phyloP scores from a whole-genome alignment of 371 early-diverging fungal species.

The Mortierella sp. region DNA sequence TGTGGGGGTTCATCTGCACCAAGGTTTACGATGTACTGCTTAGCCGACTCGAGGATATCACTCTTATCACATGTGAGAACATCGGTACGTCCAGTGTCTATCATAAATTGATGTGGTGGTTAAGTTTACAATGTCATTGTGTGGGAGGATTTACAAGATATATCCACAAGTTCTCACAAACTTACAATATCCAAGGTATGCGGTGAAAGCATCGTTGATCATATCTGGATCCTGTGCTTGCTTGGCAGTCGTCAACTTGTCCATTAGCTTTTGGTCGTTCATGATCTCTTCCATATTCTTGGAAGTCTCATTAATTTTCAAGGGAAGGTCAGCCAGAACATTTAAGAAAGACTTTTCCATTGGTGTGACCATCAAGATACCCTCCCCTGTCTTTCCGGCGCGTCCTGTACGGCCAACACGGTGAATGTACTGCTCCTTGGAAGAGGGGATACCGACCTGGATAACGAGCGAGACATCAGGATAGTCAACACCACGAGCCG shows the following conservation, averaged over 20 bases:
- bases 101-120: not conserved
- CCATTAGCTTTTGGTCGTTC: conserved; percentile 36
- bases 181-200: conserved; percentile 79
- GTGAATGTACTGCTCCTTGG: conserved; percentile 96
- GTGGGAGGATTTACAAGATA: not conserved
- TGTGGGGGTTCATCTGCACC: conserved; percentile 65
- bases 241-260: conserved; percentile 29
- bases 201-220: conserved; percentile 69
- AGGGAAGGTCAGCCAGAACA: conserved; percentile 64
- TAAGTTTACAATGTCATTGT: no score
- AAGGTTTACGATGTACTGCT: conserved; percentile 58
- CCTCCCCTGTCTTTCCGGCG: conserved; percentile 94
- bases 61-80: conserved; percentile 59
- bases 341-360: conserved; percentile 84
- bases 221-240: conserved; percentile 57
- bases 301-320: conserved; percentile 58
- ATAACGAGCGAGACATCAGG: conserved; percentile 95
- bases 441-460: conserved; percentile 95
- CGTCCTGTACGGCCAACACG: conserved; percentile 99
- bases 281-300: conserved; percentile 57
- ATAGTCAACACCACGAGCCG: conserved; percentile 99
- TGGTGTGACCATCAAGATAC: conserved; percentile 86
- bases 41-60: conserved; percentile 59
- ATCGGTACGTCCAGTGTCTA: conserved; percentile 59
- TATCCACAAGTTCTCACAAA: not conserved